Base-by-base conservation (phyloP, 2,329 filamentous ascomycete genomes). In the Amphichorda felina region DNA sequence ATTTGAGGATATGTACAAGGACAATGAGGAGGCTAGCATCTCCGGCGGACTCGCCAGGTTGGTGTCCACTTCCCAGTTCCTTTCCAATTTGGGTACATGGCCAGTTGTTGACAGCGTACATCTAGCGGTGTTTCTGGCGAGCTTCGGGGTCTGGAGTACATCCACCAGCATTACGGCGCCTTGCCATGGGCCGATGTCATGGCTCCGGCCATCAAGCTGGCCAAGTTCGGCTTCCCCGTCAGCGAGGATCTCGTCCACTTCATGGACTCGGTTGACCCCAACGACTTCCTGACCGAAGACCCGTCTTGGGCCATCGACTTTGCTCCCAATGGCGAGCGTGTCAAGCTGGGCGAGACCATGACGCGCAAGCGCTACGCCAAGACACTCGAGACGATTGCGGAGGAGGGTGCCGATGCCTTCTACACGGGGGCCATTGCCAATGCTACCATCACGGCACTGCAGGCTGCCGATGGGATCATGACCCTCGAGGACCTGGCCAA, bases 261-360 rank as follows among this genome's bases (percentile, higher is more conserved):
- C 49, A 88, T 91, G 69, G 53, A 65, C n/a, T 59, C 38, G 53
- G 50, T 51, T 39, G 45, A 63, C 7, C 68, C 44, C 11, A 69
- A 45, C 13, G 34, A 78, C 43, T 91, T 91, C 50, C 57, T 94
- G 0, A 66, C 73, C 3, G 62, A 79, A 0, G 73, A 93, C 40
- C 75, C 80, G 0, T 68, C 72, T 0, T 94, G 85, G 81, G 82
- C 86, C 0, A 59, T 85, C 19, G 87, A 94, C 53, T 94, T 94
- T 55, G 85, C 86, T 2, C 84, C 84, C 0, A 72, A 81, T 39
- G 85, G 84, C 3, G 74, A 64, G 2, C 59, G 74, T 1, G 48
- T 88, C 2, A 63, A 66, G 15, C 53, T 83, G 3, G 79, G 79
- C n/a, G 82, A 91, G 44, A 81, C 59, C 1, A 82, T 91, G 42